Percentiles rank a stretch among this genome's conserved stretches.
Evolutionary conservation across 768 basidiomycete genomes (phyloP).

Genomic region (Xerocomellus intermedius): DNA sequence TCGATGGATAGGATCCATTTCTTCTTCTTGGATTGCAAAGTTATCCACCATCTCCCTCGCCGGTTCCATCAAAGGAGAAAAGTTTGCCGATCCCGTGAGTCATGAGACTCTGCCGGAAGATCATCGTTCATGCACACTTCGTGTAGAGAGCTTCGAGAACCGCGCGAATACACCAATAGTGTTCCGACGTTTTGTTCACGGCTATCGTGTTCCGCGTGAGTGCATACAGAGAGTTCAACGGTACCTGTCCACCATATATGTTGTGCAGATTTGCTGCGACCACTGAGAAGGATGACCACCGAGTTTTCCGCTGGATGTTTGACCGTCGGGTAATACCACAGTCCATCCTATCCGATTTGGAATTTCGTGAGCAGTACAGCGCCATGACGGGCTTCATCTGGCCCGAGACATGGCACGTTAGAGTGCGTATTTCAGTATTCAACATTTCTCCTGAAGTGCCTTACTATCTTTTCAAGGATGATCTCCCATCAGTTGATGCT

Average conservation of each 20-base stretch:
- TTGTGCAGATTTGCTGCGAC: constrained; percentile 8
- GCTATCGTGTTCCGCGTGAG: constrained; percentile 1
- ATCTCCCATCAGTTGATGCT: constrained; percentile 8
- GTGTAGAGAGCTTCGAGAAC: background rate
- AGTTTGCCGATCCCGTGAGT: background rate
- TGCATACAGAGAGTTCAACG: background rate
- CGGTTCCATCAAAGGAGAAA: background rate
- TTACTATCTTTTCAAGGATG: background rate
- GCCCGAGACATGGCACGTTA: constrained; percentile 5
- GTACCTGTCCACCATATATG: background rate
- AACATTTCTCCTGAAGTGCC: too few species aligned
- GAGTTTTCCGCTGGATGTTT: constrained; percentile 12
- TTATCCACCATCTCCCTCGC: background rate
- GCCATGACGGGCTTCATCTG: constrained; percentile 7
- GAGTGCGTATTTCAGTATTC: background rate
- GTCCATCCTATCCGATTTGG: background rate
- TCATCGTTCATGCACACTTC: background rate
- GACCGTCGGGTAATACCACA: constrained; percentile 9
- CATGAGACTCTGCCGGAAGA: too few species aligned
- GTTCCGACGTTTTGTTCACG: background rate
- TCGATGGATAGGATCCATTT: background rate
- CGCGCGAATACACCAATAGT: background rate
- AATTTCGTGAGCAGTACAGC: background rate
- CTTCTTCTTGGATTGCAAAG: background rate
- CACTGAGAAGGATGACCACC: background rate